Evolutionary conservation across 2,329 filamentous ascomycete species (phyloP), one percentile per base, ranked within the genome.

Genomic region (Alternaria sp.): DNA sequence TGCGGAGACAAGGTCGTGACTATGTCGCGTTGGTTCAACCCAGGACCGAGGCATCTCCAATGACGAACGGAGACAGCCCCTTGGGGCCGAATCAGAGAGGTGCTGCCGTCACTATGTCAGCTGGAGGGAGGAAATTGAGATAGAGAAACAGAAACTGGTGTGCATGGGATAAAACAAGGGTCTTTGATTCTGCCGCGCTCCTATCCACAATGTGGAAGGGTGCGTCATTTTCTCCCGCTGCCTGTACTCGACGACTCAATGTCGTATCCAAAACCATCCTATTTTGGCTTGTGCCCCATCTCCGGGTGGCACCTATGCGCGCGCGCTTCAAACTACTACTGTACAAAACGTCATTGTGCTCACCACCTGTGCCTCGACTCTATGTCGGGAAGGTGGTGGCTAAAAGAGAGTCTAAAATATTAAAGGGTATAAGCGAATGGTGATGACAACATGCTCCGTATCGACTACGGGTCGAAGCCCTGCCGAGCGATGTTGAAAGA

Each of bases 401-500:
- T 65, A 77, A 70, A 50, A 59, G 75, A 78, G 74, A 60, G 74
- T 78, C 73, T 77, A 78, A 75, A 75, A 72, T 62, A 77, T 76
- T 75, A 76, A 72, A 74, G 67, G 66, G 64, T 66, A 73, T 72
- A 76, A 78, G 66, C 71, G 74, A 78, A 74, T 63, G 74, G 62
- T 75, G 73, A 64, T 75, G 65, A 66, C 57, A 57, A 38, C 53
- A 38, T 72, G 64, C 66, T 69, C 66, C 66, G 65, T 70, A 65
- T 60, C 62, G 63, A 65, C 65, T 18, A 61, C 60, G 62, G 62
- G 60, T 59, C 60, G 40, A 52, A 57, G 56, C 60, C 65, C 61
- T 60, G 65, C 44, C 66, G 59, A 67, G 60, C 69, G 53, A 53
- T 64, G 64, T 60, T 53, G 63, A 50, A 57, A 41, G 46, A 65